Percentiles rank a stretch among this genome's conserved stretches.
Conservation (phyloP, 164 flowering plant genomes). For the Cinnamomum chago region DNA sequence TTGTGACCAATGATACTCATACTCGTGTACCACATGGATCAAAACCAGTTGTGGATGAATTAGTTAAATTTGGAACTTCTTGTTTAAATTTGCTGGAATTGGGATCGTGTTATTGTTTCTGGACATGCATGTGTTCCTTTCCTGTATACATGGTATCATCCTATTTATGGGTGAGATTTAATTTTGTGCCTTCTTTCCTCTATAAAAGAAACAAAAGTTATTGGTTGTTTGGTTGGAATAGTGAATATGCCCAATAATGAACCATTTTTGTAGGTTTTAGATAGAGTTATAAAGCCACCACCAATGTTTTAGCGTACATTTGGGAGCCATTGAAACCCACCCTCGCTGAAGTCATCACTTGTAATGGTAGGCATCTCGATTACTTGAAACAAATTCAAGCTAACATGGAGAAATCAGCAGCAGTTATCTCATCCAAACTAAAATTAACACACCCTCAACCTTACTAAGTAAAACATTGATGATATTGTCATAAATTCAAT, state of each 20-base stretch:
- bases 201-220: background rate
- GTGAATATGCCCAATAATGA: too few relatives aligned
- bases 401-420: background rate
- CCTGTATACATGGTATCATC: background rate
- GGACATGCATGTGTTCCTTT: background rate
- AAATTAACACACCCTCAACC: too few relatives aligned
- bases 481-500: too few relatives aligned
- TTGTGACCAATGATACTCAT: too few relatives aligned
- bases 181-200: background rate
- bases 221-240: background rate
- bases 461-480: too few relatives aligned
- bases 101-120: background rate
- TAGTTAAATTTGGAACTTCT: background rate
- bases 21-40: too few relatives aligned
- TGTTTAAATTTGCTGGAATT: background rate
- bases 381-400: background rate
- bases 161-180: background rate
- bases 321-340: background rate
- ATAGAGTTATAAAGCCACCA: too few relatives aligned
- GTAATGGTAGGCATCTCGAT: background rate
- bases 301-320: too few relatives aligned
- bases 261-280: too few relatives aligned
- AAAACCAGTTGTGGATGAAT: background rate
- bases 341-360: background rate
- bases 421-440: background rate